Evolutionary conservation across 2,329 filamentous ascomycete species (phyloP).

Genomic region (Metarhizium rileyi): DNA sequence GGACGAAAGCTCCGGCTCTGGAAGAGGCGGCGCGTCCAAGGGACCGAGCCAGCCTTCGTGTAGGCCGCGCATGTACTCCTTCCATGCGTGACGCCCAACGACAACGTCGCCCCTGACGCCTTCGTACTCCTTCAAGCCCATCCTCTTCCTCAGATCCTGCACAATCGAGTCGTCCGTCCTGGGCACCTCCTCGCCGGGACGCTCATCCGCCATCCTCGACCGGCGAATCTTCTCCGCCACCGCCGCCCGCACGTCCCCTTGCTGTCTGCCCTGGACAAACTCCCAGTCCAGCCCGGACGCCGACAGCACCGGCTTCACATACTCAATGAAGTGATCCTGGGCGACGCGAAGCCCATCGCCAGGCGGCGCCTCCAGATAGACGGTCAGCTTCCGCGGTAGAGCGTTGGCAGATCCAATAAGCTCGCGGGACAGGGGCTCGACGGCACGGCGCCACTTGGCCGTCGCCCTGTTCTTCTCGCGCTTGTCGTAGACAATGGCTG

Average conservation of each 20-base stretch:
- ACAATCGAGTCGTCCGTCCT: constrained; percentile 46
- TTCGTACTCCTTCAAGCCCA: constrained; percentile 60
- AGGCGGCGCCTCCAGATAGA: constrained; percentile 79
- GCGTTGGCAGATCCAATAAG: constrained; percentile 56
- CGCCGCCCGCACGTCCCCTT: constrained; percentile 85
- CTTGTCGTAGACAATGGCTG: constrained; percentile 82
- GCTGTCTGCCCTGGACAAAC: constrained; percentile 80
- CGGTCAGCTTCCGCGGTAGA: constrained; percentile 73
- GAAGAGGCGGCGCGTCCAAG: constrained; percentile 48
- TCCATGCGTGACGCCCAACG: constrained; percentile 89
- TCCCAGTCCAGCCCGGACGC: constrained; percentile 92
- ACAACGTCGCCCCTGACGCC: constrained; percentile 77
- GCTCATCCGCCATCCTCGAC: constrained; percentile 49
- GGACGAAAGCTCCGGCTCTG: constrained; percentile 15
- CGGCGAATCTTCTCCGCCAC: constrained; percentile 80
- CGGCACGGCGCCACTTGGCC: constrained; percentile 75
- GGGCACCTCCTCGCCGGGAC: constrained; percentile 36
- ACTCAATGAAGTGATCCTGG: constrained; percentile 94
- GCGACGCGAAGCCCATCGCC: constrained; percentile 74
- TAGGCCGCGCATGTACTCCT: constrained; percentile 86
- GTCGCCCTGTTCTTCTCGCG: constrained; percentile 80
- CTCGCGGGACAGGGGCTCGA: constrained; percentile 75
- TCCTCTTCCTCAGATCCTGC: constrained; percentile 51
- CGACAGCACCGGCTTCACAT: constrained; percentile 85
- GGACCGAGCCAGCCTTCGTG: constrained; percentile 97